A percentile compares a stretch with the other conserved stretches of the same genome.
These are phyloP conservation scores for Eucalyptus decipiens DNA, from an alignment of 345 rosid species.

Conservation along the genomic window DNA sequence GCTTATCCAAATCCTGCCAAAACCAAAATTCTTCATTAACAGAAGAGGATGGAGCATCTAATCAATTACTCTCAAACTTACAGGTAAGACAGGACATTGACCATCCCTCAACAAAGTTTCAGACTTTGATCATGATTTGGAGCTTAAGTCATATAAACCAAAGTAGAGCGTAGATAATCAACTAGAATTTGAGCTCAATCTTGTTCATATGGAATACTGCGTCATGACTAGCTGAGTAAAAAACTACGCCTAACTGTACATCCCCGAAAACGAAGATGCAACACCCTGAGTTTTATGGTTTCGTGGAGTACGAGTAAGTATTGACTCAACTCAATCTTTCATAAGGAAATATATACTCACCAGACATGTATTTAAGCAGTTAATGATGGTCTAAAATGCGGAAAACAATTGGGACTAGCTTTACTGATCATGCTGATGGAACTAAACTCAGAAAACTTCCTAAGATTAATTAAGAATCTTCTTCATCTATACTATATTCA, in stretches of 20 bases:
- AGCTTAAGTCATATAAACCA: background rate
- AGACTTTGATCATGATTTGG: background rate
- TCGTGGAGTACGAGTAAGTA: background rate
- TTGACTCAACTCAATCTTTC: background rate
- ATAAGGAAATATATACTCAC: background rate
- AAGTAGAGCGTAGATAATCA: background rate
- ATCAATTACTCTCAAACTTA: background rate
- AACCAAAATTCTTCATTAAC: background rate
- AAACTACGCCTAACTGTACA: background rate
- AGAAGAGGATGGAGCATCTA: background rate
- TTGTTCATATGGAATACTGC: background rate
- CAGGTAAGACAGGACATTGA: background rate
- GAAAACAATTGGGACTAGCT: background rate
- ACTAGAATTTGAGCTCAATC: background rate
- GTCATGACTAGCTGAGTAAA: background rate
- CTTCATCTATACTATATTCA: background rate
- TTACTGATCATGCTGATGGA: background rate
- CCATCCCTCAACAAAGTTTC: background rate
- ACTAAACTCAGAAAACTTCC: background rate
- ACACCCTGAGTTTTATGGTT: background rate
- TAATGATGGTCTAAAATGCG: background rate
- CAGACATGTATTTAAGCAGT: background rate
- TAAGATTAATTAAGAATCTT: background rate
- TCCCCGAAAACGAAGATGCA: background rate
- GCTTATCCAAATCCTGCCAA: constrained; percentile 49